Conservation (phyloP, 441 rosid species). For the Corymbia calophylla region DNA sequence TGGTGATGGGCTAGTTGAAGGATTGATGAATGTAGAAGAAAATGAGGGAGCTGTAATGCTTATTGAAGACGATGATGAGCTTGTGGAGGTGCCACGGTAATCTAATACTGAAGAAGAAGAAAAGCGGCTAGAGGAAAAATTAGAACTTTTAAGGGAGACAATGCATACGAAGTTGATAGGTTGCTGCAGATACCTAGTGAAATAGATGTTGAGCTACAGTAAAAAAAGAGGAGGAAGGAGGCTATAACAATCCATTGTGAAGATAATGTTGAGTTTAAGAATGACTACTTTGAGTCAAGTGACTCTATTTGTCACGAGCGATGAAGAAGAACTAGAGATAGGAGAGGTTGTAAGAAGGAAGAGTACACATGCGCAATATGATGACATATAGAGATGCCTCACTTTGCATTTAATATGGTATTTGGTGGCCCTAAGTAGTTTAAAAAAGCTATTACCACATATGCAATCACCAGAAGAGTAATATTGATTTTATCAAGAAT, state of each 20-base stretch:
- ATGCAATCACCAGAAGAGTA: not conserved
- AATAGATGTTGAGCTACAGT: not conserved
- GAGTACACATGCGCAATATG: not conserved
- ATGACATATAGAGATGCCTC: not conserved
- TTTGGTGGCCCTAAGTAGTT: not conserved
- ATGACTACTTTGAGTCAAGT: not conserved
- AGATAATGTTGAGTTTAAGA: not conserved
- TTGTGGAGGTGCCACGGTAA: not conserved
- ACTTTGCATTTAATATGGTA: not conserved
- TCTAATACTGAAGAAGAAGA: not conserved
- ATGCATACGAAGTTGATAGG: not conserved
- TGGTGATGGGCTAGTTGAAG: not conserved
- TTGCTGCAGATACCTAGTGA: not conserved
- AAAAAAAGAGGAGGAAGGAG: not conserved
- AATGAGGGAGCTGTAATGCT: not conserved
- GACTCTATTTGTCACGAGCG: not conserved
- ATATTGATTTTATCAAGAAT: not conserved
- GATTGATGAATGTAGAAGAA: not conserved
- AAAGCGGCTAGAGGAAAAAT: not conserved
- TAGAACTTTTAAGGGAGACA: not conserved
- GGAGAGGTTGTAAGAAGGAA: not conserved
- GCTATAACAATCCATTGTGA: not conserved
- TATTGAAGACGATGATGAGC: not conserved
- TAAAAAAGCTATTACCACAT: not conserved
- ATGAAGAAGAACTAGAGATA: not conserved